Conservation (phyloP, 257 asterid species). For the Apocynum venetum region DNA sequence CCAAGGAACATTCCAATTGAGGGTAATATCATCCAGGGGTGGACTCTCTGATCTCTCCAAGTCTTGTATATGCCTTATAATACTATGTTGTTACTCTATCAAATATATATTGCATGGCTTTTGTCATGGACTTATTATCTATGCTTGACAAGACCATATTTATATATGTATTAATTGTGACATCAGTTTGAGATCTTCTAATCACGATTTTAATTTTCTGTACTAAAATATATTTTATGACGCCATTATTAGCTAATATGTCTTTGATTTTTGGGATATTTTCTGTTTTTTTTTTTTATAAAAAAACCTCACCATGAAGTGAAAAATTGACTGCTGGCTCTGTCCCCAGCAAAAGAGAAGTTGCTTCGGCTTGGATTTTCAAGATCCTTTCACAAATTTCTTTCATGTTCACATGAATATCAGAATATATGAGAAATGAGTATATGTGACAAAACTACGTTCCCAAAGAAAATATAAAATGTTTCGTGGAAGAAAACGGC, state of each 20-base stretch:
- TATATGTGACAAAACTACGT: too few relatives aligned
- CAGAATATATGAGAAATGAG: too few relatives aligned
- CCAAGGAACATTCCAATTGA: constrained; percentile 57
- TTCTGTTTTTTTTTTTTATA: too few relatives aligned
- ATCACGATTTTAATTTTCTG: neutral
- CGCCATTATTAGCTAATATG: neutral
- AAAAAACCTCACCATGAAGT: too few relatives aligned
- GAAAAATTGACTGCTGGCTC: too few relatives aligned
- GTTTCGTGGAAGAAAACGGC: too few relatives aligned
- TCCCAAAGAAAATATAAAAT: too few relatives aligned
- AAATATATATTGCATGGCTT: neutral
- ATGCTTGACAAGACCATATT: neutral
- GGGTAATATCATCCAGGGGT: constrained; percentile 53
- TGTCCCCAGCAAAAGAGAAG: too few relatives aligned
- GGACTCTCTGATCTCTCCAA: constrained; percentile 47
- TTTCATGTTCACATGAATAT: too few relatives aligned
- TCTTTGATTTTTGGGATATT: too few relatives aligned
- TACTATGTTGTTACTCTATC: neutral
- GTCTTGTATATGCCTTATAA: constrained; percentile 1
- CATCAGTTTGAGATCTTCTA: neutral
- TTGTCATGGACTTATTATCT: constrained; percentile 1
- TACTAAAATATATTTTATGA: neutral
- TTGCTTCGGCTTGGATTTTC: too few relatives aligned
- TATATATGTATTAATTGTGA: neutral
- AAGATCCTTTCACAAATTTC: too few relatives aligned